These are phyloP conservation scores for Pseudogymnoascus destructans DNA, from an alignment of 2,329 filamentous ascomycete genomes.

Conservation along the genomic window DNA sequence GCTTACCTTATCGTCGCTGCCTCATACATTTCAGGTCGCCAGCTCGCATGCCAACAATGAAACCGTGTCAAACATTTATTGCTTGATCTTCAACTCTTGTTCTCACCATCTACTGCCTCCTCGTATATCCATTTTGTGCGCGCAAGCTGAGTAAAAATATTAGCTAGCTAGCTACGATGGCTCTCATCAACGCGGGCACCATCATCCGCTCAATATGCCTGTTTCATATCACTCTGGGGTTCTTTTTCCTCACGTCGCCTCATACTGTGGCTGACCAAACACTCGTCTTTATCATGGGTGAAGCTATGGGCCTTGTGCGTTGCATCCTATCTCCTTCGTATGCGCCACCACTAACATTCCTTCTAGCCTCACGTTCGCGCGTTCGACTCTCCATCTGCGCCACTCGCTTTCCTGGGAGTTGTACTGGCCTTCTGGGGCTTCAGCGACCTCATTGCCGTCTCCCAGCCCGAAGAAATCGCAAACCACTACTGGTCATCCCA, in stretches of 20 bases:
- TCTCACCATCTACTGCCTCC: not conserved
- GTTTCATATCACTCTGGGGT: conserved; percentile 73
- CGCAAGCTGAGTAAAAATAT: conserved; percentile 4
- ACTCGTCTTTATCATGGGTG: conserved; percentile 67
- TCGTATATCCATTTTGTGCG: not conserved
- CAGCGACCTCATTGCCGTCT: conserved; percentile 52
- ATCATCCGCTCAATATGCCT: conserved; percentile 72
- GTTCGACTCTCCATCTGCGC: conserved; percentile 56
- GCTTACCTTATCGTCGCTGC: conserved; percentile 6
- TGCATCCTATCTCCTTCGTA: not conserved
- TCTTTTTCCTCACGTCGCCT: conserved; percentile 69
- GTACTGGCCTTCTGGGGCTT: conserved; percentile 49
- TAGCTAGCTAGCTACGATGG: conserved; percentile 42
- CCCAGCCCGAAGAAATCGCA: conserved; percentile 53
- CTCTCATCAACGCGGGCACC: conserved; percentile 63
- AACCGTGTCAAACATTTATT: conserved; percentile 3
- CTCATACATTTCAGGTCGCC: not conserved
- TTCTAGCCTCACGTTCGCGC: conserved; percentile 48
- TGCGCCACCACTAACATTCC: conserved; percentile 10
- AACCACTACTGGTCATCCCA: conserved; percentile 51
- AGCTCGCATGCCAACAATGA: conserved; percentile 7
- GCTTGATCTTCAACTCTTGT: not conserved
- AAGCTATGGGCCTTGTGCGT: conserved; percentile 68
- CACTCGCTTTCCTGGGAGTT: conserved; percentile 59
- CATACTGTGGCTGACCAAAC: conserved; percentile 62